phyloP scores from a whole-genome alignment of 768 basidiomycete genomes.

The Lentinus tigrinus region DNA sequence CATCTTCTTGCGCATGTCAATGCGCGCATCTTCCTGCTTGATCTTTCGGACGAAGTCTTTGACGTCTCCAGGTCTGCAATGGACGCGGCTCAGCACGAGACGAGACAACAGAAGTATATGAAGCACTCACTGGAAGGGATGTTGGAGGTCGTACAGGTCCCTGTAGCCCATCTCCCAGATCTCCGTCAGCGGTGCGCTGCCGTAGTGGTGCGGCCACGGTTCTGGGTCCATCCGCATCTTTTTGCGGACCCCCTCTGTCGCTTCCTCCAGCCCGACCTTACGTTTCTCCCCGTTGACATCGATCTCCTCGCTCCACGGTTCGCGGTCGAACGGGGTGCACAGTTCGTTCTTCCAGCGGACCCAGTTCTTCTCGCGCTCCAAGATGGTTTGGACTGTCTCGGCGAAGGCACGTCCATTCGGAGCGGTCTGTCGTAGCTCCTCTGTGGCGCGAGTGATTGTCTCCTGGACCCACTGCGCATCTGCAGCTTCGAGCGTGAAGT shows the following conservation, averaged over 20 bases:
- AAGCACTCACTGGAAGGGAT: slow-evolving; percentile 59
- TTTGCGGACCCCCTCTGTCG: slow-evolving; percentile 49
- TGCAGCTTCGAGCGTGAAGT: slow-evolving; percentile 67
- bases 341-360: slow-evolving; percentile 85
- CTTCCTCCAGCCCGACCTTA: slow-evolving; percentile 60
- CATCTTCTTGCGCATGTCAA: slow-evolving; percentile 48
- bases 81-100: background rate
- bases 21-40: slow-evolving; percentile 63
- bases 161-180: slow-evolving; percentile 84
- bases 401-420: slow-evolving; percentile 77
- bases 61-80: slow-evolving; percentile 63
- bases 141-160: slow-evolving; percentile 59
- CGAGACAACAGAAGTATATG: background rate
- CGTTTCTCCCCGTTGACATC: slow-evolving; percentile 36
- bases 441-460: slow-evolving; percentile 51
- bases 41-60: slow-evolving; percentile 73
- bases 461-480: slow-evolving; percentile 81
- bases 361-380: slow-evolving; percentile 89
- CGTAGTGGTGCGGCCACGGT: slow-evolving; percentile 65
- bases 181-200: slow-evolving; percentile 71
- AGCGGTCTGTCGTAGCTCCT: slow-evolving; percentile 67
- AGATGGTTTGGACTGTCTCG: slow-evolving; percentile 67
- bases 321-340: slow-evolving; percentile 77
- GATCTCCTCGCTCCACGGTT: slow-evolving; percentile 54
- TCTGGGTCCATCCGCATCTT: slow-evolving; percentile 57